Conservation (phyloP, 1,284 basidiomycete species). For the Tilletia caries region DNA sequence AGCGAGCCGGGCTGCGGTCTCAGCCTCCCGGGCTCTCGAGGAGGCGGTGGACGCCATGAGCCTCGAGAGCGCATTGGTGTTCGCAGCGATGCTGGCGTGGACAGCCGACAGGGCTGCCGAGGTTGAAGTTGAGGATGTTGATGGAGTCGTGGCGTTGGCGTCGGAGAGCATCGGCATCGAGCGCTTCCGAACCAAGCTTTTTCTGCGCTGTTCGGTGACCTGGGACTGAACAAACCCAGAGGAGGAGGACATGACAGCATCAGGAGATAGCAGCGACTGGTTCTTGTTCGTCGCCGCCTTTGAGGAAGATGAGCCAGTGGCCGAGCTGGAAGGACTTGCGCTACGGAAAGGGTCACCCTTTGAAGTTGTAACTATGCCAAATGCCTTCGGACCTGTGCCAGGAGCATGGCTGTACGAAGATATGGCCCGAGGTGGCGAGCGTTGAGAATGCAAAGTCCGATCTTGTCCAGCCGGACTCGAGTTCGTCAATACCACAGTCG, state of each 20-base stretch:
- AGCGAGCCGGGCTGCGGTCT: constrained; percentile 28
- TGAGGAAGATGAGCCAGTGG: background rate
- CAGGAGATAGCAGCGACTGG: background rate
- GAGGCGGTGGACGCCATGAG: constrained; percentile 36
- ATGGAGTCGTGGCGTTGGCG: background rate
- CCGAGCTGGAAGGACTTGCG: too few species aligned
- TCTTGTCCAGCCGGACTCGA: background rate
- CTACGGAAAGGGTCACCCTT: background rate
- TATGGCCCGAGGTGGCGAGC: background rate
- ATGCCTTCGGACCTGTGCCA: background rate
- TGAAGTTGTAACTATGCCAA: background rate
- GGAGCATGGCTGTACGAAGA: constrained; percentile 9
- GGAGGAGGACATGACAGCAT: background rate
- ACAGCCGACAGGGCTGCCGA: constrained; percentile 26
- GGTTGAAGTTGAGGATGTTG: background rate
- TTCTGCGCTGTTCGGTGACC: background rate
- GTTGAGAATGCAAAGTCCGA: background rate
- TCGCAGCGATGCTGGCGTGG: constrained; percentile 23
- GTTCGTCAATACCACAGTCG: constrained; percentile 9
- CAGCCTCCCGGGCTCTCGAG: constrained; percentile 34
- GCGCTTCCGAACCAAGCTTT: background rate
- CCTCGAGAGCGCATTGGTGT: constrained; percentile 5
- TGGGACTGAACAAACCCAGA: background rate
- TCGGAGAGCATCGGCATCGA: constrained; percentile 6
- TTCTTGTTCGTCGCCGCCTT: too few species aligned